These are phyloP conservation scores for Pyrenula aspistea DNA, from an alignment of 495 filamentous ascomycete species.

Conservation along the genomic window DNA sequence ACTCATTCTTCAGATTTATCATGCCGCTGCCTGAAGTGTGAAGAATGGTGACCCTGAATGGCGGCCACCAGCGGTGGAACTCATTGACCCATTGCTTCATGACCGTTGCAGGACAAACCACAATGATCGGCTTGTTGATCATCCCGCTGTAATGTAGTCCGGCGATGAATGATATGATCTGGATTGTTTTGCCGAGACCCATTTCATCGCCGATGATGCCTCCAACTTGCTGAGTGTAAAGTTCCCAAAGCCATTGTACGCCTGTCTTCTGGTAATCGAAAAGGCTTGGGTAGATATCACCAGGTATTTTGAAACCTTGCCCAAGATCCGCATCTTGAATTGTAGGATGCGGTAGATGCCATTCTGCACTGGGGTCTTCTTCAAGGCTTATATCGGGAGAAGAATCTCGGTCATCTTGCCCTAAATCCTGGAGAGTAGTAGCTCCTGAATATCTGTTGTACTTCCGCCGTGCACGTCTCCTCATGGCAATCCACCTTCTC, in stretches of 20 bases:
- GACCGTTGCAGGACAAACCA: constrained; percentile 87
- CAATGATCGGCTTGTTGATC: constrained; percentile 69
- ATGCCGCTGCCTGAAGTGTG: constrained; percentile 94
- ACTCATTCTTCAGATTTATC: constrained; percentile 66
- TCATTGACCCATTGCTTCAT: constrained; percentile 97
- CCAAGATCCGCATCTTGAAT: constrained; percentile 59
- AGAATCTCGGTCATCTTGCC: constrained; percentile 16
- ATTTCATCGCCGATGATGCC: constrained; percentile 97
- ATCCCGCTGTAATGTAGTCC: constrained; percentile 81
- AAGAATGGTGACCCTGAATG: constrained; percentile 84
- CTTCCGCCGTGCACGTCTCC: constrained; percentile 51
- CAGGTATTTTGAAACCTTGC: constrained; percentile 69
- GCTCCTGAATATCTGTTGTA: constrained; percentile 12
- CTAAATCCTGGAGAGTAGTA: constrained; percentile 2
- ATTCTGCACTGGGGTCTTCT: constrained; percentile 47
- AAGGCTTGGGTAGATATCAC: constrained; percentile 78
- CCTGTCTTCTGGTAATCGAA: constrained; percentile 95
- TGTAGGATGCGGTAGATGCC: constrained; percentile 75
- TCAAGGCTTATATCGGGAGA: constrained; percentile 10
- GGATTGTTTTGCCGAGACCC: constrained; percentile 94
- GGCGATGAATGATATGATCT: constrained; percentile 83
- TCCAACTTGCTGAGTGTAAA: constrained; percentile 78
- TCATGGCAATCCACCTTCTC: constrained; percentile 55
- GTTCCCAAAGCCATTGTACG: constrained; percentile 92
- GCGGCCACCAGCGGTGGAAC: constrained; percentile 96